Percentiles rank a stretch among this genome's conserved stretches.
Evolutionary conservation across 495 filamentous ascomycete species (phyloP).

Genomic region (Penicillium canariense): DNA sequence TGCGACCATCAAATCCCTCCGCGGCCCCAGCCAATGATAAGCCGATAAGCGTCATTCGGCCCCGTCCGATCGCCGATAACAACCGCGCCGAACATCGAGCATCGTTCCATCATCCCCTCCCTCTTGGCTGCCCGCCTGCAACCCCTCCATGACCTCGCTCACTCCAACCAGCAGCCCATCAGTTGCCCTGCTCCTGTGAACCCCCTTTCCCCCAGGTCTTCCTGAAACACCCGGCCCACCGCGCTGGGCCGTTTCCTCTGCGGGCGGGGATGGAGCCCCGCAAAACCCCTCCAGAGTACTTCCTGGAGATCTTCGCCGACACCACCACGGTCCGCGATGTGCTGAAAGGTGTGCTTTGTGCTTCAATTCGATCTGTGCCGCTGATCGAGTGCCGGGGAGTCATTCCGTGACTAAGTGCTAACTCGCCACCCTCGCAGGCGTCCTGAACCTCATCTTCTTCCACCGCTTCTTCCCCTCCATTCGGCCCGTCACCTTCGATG

Average conservation of each 20-base stretch:
- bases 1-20: neutral
- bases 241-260: slow-evolving; percentile 22
- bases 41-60: slow-evolving; percentile 28
- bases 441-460: slow-evolving; percentile 98
- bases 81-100: slow-evolving; percentile 21
- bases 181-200: neutral
- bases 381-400: neutral
- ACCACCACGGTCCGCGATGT: slow-evolving; percentile 82
- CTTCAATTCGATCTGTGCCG: neutral
- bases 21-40: slow-evolving; percentile 18
- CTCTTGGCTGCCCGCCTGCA: neutral
- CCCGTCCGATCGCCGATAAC: slow-evolving; percentile 27
- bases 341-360: slow-evolving; percentile 65
- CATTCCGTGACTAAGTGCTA: neutral
- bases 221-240: slow-evolving; percentile 4
- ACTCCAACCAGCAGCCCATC: neutral
- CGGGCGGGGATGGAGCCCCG: slow-evolving; percentile 53
- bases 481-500: slow-evolving; percentile 78
- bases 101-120: slow-evolving; percentile 12
- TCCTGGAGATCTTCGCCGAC: slow-evolving; percentile 81
- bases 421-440: slow-evolving; percentile 50
- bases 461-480: slow-evolving; percentile 93
- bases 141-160: slow-evolving; percentile 9
- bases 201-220: neutral
- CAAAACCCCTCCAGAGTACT: slow-evolving; percentile 73